Base-by-base conservation (phyloP, 108 stramenopile species). In the Nitzschia sp. region DNA sequence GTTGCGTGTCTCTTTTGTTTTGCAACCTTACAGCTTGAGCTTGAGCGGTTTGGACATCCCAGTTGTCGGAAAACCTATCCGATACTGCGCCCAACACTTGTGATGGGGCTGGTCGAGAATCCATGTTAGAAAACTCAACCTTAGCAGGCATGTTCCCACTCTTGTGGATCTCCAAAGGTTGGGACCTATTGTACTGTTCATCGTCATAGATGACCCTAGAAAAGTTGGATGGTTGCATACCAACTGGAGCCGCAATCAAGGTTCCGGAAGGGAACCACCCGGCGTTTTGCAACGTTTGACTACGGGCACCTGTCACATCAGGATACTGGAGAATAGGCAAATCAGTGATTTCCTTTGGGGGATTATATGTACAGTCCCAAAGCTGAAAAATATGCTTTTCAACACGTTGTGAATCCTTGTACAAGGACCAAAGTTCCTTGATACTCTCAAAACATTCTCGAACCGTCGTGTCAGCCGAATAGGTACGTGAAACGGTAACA, bases 251-350 rank as follows among this genome's bases (percentile, higher is more conserved):
- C 1, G 82, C 61, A 2, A 75, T 61, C 63, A 82, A 63, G 15
- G 67, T 83, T 0, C 86, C 88, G 0, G 88, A 89, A 10, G 91
- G 91, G 63, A 84, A 92, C 83, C 83, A 89, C 12, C 85, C 85
- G 57, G 88, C 84, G 48, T 44, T 55, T 8, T 84, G 84, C 15
- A 92, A 59, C 1, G 91, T 92, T 52, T 80, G 82, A 53, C 86
- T 82, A 41, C 65, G 72, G 10, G 82, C 73, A 3, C 90, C 87
- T n/a, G 24, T 59, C 38, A 54, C 17, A 8, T 80, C 77, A 10
- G 75, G 56, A 43, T 71, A 79, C 3, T 56, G 41, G 10, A 72
- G 10, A 1, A 50, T 53, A 3, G 79, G 70, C 82, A 77, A 83
- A 6, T 72, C 67, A 0, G 90, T 79, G 51, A 91, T 78, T 43